A percentile compares a stretch with the other conserved stretches of the same genome.
phyloP scores from a whole-genome alignment of 1,284 basidiomycete species.

The Boletus mariae region DNA sequence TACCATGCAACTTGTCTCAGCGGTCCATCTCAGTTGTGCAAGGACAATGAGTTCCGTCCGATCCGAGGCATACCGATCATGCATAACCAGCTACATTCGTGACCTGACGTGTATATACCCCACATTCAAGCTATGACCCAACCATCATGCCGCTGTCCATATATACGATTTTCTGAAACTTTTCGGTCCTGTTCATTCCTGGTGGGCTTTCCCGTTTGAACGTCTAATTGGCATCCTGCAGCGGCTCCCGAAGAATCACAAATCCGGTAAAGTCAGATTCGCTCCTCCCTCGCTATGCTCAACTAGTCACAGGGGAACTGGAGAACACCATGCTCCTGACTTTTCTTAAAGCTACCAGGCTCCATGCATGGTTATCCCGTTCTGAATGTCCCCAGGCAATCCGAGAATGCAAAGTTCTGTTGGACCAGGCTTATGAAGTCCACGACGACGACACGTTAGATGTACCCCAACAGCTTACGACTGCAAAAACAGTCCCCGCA shows the following conservation, averaged over 20 bases:
- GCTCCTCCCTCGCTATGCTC: no score
- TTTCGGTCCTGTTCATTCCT: not conserved
- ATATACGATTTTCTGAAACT: not conserved
- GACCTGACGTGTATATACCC: not conserved
- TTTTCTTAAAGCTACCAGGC: no score
- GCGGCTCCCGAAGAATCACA: not conserved
- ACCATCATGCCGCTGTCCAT: not conserved
- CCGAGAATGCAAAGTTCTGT: no score
- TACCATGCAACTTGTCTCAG: not conserved
- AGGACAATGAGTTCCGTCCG: not conserved
- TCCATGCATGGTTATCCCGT: no score
- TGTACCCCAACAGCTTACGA: no score
- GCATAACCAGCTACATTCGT: not conserved
- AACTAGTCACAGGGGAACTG: no score
- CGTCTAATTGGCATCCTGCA: not conserved
- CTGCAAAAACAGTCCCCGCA: no score
- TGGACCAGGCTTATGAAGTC: no score
- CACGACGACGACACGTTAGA: no score
- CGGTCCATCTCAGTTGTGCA: not conserved
- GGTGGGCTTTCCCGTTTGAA: slow-evolving; percentile 1
- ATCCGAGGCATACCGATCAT: not conserved
- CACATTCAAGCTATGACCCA: not conserved
- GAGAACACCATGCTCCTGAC: no score
- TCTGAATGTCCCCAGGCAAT: no score
- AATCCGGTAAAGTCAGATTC: not conserved